Evolutionary conservation across 441 rosid genomes (phyloP).

Genomic region (Mallotus repandus): DNA sequence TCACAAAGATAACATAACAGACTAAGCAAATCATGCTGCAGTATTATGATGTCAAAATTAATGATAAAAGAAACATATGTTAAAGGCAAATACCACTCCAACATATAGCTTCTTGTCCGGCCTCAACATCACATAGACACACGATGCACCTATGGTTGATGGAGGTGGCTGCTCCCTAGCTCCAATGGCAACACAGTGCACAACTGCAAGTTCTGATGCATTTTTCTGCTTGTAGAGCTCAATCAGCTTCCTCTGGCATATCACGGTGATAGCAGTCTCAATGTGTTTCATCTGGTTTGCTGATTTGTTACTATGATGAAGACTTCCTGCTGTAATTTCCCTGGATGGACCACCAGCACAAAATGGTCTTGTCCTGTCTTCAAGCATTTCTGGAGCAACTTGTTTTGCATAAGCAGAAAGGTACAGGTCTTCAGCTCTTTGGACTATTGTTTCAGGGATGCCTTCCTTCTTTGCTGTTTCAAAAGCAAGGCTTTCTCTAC

Average conservation of each 20-base stretch:
- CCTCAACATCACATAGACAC: slow-evolving; percentile 84
- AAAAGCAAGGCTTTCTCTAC: slow-evolving; percentile 97
- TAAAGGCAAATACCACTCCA: slow-evolving; percentile 65
- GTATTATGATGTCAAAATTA: not conserved
- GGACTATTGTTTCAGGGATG: slow-evolving; percentile 61
- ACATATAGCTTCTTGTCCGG: slow-evolving; percentile 79
- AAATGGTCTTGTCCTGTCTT: slow-evolving; percentile 27
- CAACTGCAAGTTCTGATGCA: slow-evolving; percentile 30
- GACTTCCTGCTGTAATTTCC: slow-evolving; percentile 27
- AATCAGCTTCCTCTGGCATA: slow-evolving; percentile 57
- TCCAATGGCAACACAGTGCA: slow-evolving; percentile 56
- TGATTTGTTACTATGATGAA: slow-evolving; percentile 30
- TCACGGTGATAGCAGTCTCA: slow-evolving; percentile 41
- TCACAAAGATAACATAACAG: not conserved
- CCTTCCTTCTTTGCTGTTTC: slow-evolving; percentile 98
- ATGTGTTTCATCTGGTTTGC: slow-evolving; percentile 41
- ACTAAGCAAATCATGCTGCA: not conserved
- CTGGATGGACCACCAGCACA: slow-evolving; percentile 19
- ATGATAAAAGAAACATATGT: not conserved
- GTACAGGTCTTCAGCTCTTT: slow-evolving; percentile 89
- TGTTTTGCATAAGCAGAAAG: slow-evolving; percentile 36
- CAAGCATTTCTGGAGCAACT: slow-evolving; percentile 21
- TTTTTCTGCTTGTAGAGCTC: slow-evolving; percentile 46
- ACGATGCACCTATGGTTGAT: slow-evolving; percentile 76
- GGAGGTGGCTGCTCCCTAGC: slow-evolving; percentile 95